Evolutionary conservation across 2,329 filamentous ascomycete species (phyloP).

Genomic region (Arthrinium puccinioides): DNA sequence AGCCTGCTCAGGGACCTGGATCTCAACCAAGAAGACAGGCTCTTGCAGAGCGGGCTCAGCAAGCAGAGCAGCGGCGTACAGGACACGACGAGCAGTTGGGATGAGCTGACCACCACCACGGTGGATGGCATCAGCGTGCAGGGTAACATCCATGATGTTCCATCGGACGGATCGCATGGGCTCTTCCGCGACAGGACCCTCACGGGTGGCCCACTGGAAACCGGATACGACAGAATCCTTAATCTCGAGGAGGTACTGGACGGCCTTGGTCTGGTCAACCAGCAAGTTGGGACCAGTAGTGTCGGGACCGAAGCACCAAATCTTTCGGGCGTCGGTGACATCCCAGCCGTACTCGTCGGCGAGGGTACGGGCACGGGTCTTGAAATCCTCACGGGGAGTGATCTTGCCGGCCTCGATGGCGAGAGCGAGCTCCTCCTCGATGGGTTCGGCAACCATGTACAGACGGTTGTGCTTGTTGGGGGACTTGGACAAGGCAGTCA

Average conservation of each 20-base stretch:
- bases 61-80: conserved; percentile 88
- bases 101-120: conserved; percentile 99
- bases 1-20: conserved; percentile 95
- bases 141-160: conserved; percentile 99
- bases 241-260: conserved; percentile 99
- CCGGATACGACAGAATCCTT: conserved; percentile 99
- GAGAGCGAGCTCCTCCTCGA: conserved; percentile 83
- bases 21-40: conserved; percentile 98
- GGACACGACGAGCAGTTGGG: conserved; percentile 92
- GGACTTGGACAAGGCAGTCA: conserved; percentile 97
- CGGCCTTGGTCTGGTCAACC: conserved; percentile 99
- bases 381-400: conserved; percentile 94
- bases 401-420: conserved; percentile 93
- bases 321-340: conserved; percentile 99
- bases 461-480: conserved; percentile 99
- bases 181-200: conserved; percentile 97
- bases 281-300: conserved; percentile 97
- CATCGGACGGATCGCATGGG: conserved; percentile 95
- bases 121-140: conserved; percentile 99
- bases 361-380: conserved; percentile 90
- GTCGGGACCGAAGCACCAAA: conserved; percentile 99
- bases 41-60: conserved; percentile 88
- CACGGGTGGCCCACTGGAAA: conserved; percentile 99
- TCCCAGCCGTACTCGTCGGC: conserved; percentile 99
- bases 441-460: conserved; percentile 86